Conservation (phyloP, 1,284 basidiomycete species). For the Wolfiporia cocos region DNA sequence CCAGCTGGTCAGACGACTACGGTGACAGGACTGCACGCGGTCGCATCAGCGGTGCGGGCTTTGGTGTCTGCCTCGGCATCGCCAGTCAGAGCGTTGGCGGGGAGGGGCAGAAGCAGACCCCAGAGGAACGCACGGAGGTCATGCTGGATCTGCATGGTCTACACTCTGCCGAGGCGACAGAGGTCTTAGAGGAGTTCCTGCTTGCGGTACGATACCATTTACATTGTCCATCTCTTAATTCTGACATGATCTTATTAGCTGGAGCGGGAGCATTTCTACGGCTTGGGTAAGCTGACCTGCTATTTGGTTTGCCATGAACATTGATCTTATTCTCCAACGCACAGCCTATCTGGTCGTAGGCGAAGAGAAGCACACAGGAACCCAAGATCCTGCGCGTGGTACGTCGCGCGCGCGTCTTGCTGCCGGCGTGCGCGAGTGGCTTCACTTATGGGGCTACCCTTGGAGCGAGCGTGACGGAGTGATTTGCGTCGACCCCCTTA, state of each 20-base stretch:
- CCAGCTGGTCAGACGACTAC: slow-evolving; percentile 78
- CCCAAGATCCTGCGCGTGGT: slow-evolving; percentile 75
- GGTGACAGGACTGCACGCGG: slow-evolving; percentile 75
- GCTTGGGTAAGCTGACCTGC: slow-evolving; percentile 52
- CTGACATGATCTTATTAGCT: slow-evolving; percentile 39
- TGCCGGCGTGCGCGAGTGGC: slow-evolving; percentile 81
- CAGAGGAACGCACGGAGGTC: slow-evolving; percentile 81
- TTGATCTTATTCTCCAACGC: slow-evolving; percentile 9
- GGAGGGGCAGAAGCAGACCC: slow-evolving; percentile 47
- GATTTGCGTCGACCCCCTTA: slow-evolving; percentile 81
- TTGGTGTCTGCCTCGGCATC: slow-evolving; percentile 85
- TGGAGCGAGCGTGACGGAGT: slow-evolving; percentile 91
- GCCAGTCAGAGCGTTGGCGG: slow-evolving; percentile 50
- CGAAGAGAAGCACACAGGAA: slow-evolving; percentile 93
- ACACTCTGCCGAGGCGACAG: slow-evolving; percentile 88
- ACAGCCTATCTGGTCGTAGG: slow-evolving; percentile 87
- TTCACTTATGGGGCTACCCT: slow-evolving; percentile 93
- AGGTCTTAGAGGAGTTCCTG: slow-evolving; percentile 88
- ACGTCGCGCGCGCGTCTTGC: slow-evolving; percentile 79
- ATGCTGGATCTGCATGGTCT: slow-evolving; percentile 83
- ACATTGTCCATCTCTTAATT: not conserved
- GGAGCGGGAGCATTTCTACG: slow-evolving; percentile 82
- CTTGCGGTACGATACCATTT: slow-evolving; percentile 58
- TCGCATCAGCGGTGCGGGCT: slow-evolving; percentile 70
- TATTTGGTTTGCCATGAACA: not conserved